Evolutionary conservation across 352 stramenopile species (phyloP), one percentile per base, ranked within the genome.

Genomic region (Phytopythium kandeliae): DNA sequence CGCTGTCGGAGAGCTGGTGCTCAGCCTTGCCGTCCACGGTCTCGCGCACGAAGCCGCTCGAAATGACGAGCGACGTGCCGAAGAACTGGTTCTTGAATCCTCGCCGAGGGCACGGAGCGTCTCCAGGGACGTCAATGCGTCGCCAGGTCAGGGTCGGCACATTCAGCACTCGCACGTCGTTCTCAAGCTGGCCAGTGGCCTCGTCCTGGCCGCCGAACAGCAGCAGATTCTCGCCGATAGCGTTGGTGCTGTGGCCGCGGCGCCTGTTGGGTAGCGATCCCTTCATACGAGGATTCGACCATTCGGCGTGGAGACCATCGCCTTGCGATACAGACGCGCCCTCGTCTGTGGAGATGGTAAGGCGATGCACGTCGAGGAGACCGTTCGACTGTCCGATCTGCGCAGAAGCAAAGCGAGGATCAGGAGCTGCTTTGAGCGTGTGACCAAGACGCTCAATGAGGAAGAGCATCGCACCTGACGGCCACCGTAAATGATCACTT

Each of bases 61-160:
- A 86, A 45, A 91, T 62, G 21, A 88, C 67, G 34, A 89, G 55
- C 15, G 77, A 80, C 6, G 75, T 89, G 63, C 80, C 75, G 58
- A 91, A 87, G 57, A 68, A 90, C 54, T 87, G 79, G 38, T 65
- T 84, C 63, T 88, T 91, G 66, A 89, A 88, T n/a, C 79, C 79
- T 41, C 77, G 64, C 1, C 77, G 77, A 42, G 79, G 64, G 47
- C 79, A 81, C 21, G 79, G 77, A 0, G 60, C 44, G 7, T 81
- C 45, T 3, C 72, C 66, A 2, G 48, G 49, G 3, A 84, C 53
- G 6, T 67, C 56, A 17, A 75, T 42, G 0, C 42, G 44, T 19
- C 30, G 44, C 79, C 79, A 91, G 16, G 36, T 58, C 10, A 71
- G 58, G 2, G 33, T 34, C 2, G 37, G 40, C 31, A 74, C 47